These are phyloP conservation scores for Rhizopogon salebrosus DNA, from an alignment of 768 basidiomycete genomes.

Conservation along the genomic window DNA sequence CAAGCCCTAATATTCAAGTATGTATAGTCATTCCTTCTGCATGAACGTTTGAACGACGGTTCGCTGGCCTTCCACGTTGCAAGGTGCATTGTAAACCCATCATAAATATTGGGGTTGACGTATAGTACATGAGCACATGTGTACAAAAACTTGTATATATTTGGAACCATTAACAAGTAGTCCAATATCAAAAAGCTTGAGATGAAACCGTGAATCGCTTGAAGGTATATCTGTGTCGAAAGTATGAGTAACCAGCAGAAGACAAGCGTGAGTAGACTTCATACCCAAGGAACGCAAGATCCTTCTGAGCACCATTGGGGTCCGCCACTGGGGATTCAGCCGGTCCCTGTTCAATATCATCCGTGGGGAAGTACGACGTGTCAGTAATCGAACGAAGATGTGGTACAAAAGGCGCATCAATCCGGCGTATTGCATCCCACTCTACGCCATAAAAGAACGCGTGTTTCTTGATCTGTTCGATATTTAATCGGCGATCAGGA, in stretches of 20 bases:
- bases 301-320: slow-evolving; percentile 40
- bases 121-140: not conserved
- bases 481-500: slow-evolving; percentile 67
- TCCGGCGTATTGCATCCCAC: slow-evolving; percentile 81
- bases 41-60: too few species aligned
- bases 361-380: slow-evolving; percentile 97
- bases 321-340: slow-evolving; percentile 39
- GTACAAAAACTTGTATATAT: not conserved
- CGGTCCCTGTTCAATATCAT: slow-evolving; percentile 79
- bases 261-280: slow-evolving; percentile 12
- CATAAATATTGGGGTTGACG: too few species aligned
- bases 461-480: slow-evolving; percentile 88
- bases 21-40: not conserved
- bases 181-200: slow-evolving; percentile 37
- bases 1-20: too few species aligned
- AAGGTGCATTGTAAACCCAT: not conserved
- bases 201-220: slow-evolving; percentile 69
- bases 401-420: slow-evolving; percentile 96
- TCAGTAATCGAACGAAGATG: slow-evolving; percentile 90
- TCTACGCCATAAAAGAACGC: slow-evolving; percentile 96
- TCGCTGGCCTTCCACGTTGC: too few species aligned
- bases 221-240: slow-evolving; percentile 63
- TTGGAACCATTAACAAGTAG: not conserved
- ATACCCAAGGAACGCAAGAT: slow-evolving; percentile 65
- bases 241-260: not conserved